Conservation (phyloP, 345 rosid species). For the Erysimum cheiranthoides region DNA sequence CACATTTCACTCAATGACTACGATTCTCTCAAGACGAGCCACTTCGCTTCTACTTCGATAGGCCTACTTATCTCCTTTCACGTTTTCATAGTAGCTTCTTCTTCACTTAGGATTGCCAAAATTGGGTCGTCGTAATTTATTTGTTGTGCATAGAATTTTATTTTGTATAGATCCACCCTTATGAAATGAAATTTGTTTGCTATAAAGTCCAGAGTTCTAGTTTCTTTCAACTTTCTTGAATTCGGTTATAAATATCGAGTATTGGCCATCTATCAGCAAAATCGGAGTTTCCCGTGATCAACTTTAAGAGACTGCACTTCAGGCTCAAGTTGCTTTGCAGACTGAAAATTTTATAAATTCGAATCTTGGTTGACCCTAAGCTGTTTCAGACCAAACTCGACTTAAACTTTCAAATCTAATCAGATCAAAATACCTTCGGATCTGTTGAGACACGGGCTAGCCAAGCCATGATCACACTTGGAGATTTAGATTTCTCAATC, state of each 20-base stretch:
- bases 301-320: neutral
- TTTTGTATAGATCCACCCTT: neutral
- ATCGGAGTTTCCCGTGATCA: neutral
- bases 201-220: neutral
- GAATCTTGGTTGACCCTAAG: neutral
- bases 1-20: constrained; percentile 25
- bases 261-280: neutral
- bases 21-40: constrained; percentile 43
- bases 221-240: neutral
- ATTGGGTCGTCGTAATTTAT: constrained; percentile 8
- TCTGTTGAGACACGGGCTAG: neutral
- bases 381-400: constrained; percentile 6
- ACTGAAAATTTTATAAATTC: neutral
- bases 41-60: constrained; percentile 44
- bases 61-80: constrained; percentile 48
- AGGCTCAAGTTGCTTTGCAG: neutral
- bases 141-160: constrained; percentile 38
- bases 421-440: neutral
- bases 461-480: neutral
- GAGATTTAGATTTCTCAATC: neutral
- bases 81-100: constrained; percentile 38
- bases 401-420: neutral
- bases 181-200: constrained; percentile 26
- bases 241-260: neutral
- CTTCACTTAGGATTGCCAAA: constrained; percentile 33